Base-by-base conservation (phyloP, 352 stramenopile species). In the Pythium diclinum region DNA sequence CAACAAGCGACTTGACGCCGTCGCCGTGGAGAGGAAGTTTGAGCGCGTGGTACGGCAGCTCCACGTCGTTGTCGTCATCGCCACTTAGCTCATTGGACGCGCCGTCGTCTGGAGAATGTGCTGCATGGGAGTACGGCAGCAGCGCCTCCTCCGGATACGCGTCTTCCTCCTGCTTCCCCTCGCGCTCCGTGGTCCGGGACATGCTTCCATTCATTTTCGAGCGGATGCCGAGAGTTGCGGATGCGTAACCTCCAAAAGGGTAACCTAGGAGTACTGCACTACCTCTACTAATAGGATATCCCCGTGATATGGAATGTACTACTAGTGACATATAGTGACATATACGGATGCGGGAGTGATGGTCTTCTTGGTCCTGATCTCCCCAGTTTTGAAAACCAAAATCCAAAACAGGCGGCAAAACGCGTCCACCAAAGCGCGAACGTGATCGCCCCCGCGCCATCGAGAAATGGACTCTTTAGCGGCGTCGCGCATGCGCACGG, bases 1-100 rank as follows among this genome's bases (percentile, higher is more conserved):
- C 83, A 17, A 90, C 77, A 40, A 92, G 74, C 48, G 73, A 55
- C n/a, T 76, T 76, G n/a, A 77, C 53, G n/a, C 30, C 46, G 6
- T 76, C 64, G 40, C 65, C 63, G 16, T 66, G 75, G 46, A 88
- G 65, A 49, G 21, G 56, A 16, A 88, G 61, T 42, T 68, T 46
- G 5, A 69, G 56, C 48, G 46, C 54, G 46, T 63, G 49, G 25
- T 56, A 28, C 52, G 44, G 44, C 17, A 63, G 52, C 63, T 59
- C 65, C 8, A 36, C 19, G 25, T 60, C 58, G 19, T 47, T 56
- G 21, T 56, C 53, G 30, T 49, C 42, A 19, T 63, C 59, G 34
- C 19, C 30, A 38, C 34, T 56, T 8, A 42, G 33, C 19, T 32
- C 51, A 23, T 66, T 32, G 19, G 36, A 66, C 25, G 40, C 58